phyloP scores from a whole-genome alignment of 495 filamentous ascomycete genomes.

The Lasiosphaeria ovina region DNA sequence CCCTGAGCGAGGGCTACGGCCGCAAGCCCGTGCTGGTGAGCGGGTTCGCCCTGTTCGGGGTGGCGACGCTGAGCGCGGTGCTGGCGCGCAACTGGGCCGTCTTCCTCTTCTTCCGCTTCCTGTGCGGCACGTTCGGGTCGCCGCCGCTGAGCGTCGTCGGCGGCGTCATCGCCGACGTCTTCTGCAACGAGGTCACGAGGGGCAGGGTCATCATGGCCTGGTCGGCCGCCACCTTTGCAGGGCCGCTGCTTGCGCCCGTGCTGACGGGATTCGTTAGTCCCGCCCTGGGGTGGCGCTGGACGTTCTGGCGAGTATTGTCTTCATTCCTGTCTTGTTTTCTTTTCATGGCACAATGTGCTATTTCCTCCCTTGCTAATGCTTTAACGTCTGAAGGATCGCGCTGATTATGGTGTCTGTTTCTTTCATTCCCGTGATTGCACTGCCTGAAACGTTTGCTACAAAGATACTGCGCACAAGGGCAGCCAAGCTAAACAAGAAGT shows the following conservation, averaged over 20 bases:
- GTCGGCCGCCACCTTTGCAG: conserved; percentile 29
- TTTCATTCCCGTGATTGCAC: conserved; percentile 25
- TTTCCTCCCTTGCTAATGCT: not conserved
- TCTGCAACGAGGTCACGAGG: conserved; percentile 19
- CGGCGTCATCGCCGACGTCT: conserved; percentile 81
- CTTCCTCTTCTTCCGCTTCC: conserved; percentile 30
- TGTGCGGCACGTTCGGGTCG: conserved; percentile 65
- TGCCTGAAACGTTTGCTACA: conserved; percentile 53
- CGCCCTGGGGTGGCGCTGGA: conserved; percentile 47
- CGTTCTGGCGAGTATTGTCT: conserved; percentile 47
- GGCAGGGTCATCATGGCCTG: conserved; percentile 33
- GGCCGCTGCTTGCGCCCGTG: conserved; percentile 50
- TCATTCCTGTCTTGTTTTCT: not conserved
- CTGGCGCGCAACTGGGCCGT: conserved; percentile 54
- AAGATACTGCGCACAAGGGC: conserved; percentile 49
- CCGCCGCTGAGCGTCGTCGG: conserved; percentile 80
- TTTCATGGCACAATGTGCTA: not conserved
- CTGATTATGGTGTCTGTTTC: conserved; percentile 45
- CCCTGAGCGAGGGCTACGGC: conserved; percentile 65
- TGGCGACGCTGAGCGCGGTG: conserved; percentile 73
- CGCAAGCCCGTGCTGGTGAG: conserved; percentile 67
- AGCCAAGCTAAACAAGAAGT: conserved; percentile 43
- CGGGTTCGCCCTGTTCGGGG: conserved; percentile 65
- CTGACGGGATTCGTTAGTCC: conserved; percentile 39
- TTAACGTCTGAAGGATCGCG: conserved; percentile 26